These are phyloP conservation scores for Quercus dentata DNA, from an alignment of 306 rosid species.

Conservation along the genomic window DNA sequence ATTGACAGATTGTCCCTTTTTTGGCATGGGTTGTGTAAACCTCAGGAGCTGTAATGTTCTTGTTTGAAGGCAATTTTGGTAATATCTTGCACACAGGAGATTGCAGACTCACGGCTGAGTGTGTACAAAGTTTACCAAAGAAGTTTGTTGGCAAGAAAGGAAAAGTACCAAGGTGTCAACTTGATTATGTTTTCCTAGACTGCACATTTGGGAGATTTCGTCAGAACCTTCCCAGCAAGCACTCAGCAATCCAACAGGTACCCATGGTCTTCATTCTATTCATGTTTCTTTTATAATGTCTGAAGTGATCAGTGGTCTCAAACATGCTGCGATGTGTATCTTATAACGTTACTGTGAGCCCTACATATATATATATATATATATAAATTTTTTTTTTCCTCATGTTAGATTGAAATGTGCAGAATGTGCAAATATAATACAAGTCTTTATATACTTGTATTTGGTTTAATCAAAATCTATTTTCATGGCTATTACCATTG, in stretches of 20 bases:
- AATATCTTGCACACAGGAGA: constrained; percentile 77
- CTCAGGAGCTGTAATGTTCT: constrained; percentile 84
- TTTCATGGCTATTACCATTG: no score
- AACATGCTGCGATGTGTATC: background rate
- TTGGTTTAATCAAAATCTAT: background rate
- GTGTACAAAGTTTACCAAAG: constrained; percentile 55
- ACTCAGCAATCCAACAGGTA: constrained; percentile 62
- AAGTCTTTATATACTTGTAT: background rate
- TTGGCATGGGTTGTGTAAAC: constrained; percentile 28
- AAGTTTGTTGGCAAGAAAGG: constrained; percentile 65
- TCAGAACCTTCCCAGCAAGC: constrained; percentile 54
- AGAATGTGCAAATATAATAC: background rate
- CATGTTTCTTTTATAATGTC: background rate
- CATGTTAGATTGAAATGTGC: background rate
- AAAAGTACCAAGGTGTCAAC: constrained; percentile 41
- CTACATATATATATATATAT: no score
- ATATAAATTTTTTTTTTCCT: background rate
- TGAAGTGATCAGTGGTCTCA: background rate
- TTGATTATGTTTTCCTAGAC: constrained; percentile 59
- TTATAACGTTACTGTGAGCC: no score
- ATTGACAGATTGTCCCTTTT: constrained; percentile 31
- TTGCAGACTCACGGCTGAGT: constrained; percentile 74
- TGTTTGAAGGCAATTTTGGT: constrained; percentile 78
- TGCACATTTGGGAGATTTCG: constrained; percentile 17
- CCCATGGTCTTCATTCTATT: background rate